A percentile compares a stretch with the other conserved stretches of the same genome.
These are phyloP conservation scores for Mucor irregularis DNA, from an alignment of 371 early-diverging fungal species.

Conservation along the genomic window DNA sequence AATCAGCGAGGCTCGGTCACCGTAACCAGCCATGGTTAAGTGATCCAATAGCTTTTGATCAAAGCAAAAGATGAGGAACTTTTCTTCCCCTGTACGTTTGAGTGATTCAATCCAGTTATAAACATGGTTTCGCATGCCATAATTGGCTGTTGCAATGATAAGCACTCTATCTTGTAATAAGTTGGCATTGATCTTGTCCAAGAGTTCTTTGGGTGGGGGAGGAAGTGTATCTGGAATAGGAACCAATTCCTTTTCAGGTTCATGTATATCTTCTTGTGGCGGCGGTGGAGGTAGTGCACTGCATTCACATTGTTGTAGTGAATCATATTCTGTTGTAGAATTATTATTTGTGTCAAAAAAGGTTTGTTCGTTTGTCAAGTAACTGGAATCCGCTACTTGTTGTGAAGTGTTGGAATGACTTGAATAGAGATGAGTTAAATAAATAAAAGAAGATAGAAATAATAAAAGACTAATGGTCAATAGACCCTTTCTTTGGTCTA, in stretches of 20 bases:
- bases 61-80: conserved; percentile 45
- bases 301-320: background rate
- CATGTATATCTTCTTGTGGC: background rate
- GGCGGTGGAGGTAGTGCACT: background rate
- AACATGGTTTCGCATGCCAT: conserved; percentile 50
- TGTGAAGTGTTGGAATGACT: background rate
- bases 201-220: conserved; percentile 24
- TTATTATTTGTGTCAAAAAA: conserved; percentile 8
- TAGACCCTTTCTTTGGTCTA: conserved; percentile 15
- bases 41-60: conserved; percentile 41
- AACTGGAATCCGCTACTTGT: conserved; percentile 4
- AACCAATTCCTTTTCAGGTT: background rate
- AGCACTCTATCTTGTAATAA: conserved; percentile 33
- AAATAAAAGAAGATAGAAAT: conserved; percentile 5
- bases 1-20: conserved; percentile 28
- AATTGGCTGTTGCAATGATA: conserved; percentile 45
- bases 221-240: conserved; percentile 29
- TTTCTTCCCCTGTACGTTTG: conserved; percentile 34
- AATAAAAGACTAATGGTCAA: background rate
- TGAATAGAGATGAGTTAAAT: conserved; percentile 4
- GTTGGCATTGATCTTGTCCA: conserved; percentile 39
- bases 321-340: background rate
- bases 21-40: conserved; percentile 32
- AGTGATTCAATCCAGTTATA: conserved; percentile 54
- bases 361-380: conserved; percentile 15